Conservation (phyloP, 1,284 basidiomycete species). For the Sanghuangporus sanghuang region DNA sequence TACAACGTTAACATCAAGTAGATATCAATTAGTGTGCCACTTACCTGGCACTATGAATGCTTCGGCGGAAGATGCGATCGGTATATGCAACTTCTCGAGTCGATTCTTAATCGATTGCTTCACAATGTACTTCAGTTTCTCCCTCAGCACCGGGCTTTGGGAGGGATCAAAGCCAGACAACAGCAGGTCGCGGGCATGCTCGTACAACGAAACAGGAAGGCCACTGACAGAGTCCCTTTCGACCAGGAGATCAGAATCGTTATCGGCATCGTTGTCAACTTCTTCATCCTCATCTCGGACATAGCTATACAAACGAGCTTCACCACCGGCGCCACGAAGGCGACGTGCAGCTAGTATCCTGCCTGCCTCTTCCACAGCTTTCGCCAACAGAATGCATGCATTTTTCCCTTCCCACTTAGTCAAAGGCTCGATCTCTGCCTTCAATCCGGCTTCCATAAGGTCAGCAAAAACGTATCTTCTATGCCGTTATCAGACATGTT, state of each 20-base stretch:
- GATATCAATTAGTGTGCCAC: constrained; percentile 4
- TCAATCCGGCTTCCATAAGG: constrained; percentile 47
- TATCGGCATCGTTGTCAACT: constrained; percentile 16
- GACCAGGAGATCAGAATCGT: constrained; percentile 17
- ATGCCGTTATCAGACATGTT: constrained; percentile 61
- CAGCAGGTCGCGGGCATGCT: constrained; percentile 45
- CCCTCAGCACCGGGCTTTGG: constrained; percentile 32
- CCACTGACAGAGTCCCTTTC: constrained; percentile 14
- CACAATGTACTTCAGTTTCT: constrained; percentile 45
- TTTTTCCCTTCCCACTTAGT: constrained; percentile 44
- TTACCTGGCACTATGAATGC: constrained; percentile 63
- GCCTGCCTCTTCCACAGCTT: constrained; percentile 43
- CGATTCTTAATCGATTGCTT: constrained; percentile 36
- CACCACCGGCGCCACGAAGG: constrained; percentile 38
- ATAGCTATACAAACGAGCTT: constrained; percentile 49
- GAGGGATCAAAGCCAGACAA: constrained; percentile 58
- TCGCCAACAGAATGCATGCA: constrained; percentile 45
- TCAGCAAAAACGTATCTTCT: constrained; percentile 35
- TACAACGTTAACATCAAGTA: not conserved
- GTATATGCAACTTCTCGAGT: constrained; percentile 50
- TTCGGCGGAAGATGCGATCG: constrained; percentile 45
- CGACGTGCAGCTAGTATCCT: constrained; percentile 39
- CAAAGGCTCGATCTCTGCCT: constrained; percentile 42
- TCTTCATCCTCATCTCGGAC: constrained; percentile 22
- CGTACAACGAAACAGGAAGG: constrained; percentile 38